Base-by-base conservation (phyloP, 805 yeast genomes). In the Priceomyces castillae region DNA sequence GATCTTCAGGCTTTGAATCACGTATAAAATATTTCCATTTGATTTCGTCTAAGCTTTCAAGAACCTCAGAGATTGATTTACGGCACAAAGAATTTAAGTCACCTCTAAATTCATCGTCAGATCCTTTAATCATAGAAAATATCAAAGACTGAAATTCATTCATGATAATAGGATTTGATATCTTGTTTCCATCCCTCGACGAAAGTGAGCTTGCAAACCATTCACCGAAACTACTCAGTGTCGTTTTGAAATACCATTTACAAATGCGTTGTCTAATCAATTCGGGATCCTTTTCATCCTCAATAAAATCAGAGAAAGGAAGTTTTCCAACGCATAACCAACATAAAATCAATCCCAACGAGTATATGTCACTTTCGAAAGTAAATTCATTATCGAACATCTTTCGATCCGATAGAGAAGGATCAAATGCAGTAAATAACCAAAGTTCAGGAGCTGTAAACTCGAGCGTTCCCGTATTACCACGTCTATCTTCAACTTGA, bases 381-480 rank as follows among this genome's bases (percentile, higher is more conserved):
- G 84, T 77, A 55, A 86, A 90, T 31, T 85, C 81, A 42, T 66
- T 56, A n/a, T 61, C 54, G 28, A 55, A 58, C 12, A 71, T 70
- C 16, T 76, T 68, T 15, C 52, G 49, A 4, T 66, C 76, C 4
- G 54, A 53, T 23, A 50, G 16, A 35, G 47, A 18, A 34, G 59
- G 58, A 26, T 54, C 57, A 31, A 42, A 43, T 23, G 48, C 47
- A 6, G 61, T 50, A 34, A 48, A 56, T 2, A 70, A 57, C 52
- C 88, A 73, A 9, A 86, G 69, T 52, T 89, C 96, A 0, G 97
- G 97, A 0, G 96, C 96, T 16, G 89, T 82, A 53, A 81, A 90
- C 55, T 89, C 97, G 6, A 89, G 56, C 0, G 97, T 90, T 0
- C 97, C 97, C 0, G 97, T 90, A 34, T 82, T 78, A 0, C 97